Conservation (phyloP, 495 filamentous ascomycete genomes). For the Collariella sp. region DNA sequence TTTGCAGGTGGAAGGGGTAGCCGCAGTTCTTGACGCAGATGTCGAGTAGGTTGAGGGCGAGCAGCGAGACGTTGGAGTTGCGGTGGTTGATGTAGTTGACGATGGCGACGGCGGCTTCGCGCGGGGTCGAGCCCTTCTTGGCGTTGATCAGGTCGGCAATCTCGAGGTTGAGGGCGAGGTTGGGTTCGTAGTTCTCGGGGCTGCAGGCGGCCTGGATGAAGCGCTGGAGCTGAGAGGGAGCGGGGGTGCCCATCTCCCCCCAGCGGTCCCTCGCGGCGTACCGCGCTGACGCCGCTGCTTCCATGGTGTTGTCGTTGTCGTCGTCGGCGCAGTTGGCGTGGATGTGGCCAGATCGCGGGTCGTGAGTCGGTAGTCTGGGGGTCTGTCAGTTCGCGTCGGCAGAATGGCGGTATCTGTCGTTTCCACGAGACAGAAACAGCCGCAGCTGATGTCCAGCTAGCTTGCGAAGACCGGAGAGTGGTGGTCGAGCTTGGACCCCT, state of each 20-base stretch:
- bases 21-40: slow-evolving; percentile 99
- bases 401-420: too few species aligned
- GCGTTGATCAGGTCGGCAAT: slow-evolving; percentile 93
- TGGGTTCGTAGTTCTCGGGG: slow-evolving; percentile 93
- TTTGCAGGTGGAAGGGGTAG: slow-evolving; percentile 97
- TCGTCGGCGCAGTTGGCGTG: not conserved
- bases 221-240: slow-evolving; percentile 78
- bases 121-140: slow-evolving; percentile 95
- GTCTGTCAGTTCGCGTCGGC: too few species aligned
- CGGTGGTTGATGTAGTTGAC: slow-evolving; percentile 92
- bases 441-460: not conserved
- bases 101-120: slow-evolving; percentile 90
- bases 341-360: not conserved
- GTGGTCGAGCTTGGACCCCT: not conserved
- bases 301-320: slow-evolving; percentile 14
- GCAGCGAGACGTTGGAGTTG: slow-evolving; percentile 86
- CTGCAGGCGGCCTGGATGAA: slow-evolving; percentile 95
- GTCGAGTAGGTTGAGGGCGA: slow-evolving; percentile 87
- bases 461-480: not conserved
- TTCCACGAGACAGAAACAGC: not conserved
- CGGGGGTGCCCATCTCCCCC: slow-evolving; percentile 67
- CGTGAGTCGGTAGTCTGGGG: not conserved
- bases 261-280: slow-evolving; percentile 95
- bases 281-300: slow-evolving; percentile 94
- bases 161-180: slow-evolving; percentile 92